Evolutionary conservation across 1,284 basidiomycete species (phyloP), one percentile per base, ranked within the genome.

Genomic region (Pseudozyma hubeiensis): DNA sequence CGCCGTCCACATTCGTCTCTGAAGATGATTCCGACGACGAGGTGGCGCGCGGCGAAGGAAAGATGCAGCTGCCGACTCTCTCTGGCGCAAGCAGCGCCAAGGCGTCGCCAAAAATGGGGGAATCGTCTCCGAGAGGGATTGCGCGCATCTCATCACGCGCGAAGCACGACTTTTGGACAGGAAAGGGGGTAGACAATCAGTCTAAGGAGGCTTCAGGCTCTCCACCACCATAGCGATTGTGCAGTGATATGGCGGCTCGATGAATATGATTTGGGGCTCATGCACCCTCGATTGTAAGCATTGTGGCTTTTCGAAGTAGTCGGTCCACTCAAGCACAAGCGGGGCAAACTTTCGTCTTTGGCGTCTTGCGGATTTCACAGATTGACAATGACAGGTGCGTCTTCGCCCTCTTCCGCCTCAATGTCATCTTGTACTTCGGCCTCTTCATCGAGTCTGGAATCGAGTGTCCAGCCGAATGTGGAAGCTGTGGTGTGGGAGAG

Each of bases 141-240:
- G 8, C 60, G 30, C 60, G 70, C 41, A 56, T 73, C 53, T 67
- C 70, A 19, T 73, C 64, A 16, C 70, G 70, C 49, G 64, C 64
- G 30, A 73, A 73, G 53, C 61, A 67, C 40, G 64, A 73, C 39
- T 73, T 73, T 45, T 73, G 70, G 70, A 64, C 70, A 2, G 40
- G 53, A 2, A 73, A 73, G 35, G 70, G 70, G 17, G 70, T 61
- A 8, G 64, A 73, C 39, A 43, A 53, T 7, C 19, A 46, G 19
- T 44, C 56, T 10, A 44, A 30, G 4, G 53, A 67, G 9, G 14
- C 57, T 29, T 67, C 64, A n/a, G 39, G 41, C 4, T 60, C 70
- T 29, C 60, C 70, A 29, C 70, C 64, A 17, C 70, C 69, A 10
- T 37, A 37, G 35, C 35, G 24, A 24, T 24, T 24, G 24, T 24